These are phyloP conservation scores for Penicillium salamii DNA, from an alignment of 495 filamentous ascomycete species.

Conservation along the genomic window DNA sequence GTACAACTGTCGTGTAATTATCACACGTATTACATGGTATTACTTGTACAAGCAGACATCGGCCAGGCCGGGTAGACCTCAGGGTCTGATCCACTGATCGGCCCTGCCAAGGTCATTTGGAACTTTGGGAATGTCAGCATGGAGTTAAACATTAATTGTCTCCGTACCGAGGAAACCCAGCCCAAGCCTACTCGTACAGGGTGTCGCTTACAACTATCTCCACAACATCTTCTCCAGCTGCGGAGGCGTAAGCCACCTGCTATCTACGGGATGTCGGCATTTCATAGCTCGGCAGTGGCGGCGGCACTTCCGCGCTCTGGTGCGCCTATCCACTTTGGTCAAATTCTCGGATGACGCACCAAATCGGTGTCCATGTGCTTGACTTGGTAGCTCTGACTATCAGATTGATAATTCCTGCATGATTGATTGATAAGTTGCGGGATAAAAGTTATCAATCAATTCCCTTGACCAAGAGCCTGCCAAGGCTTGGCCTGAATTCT, in stretches of 20 bases:
- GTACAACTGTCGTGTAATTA: neutral
- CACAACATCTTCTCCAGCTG: too few relatives aligned
- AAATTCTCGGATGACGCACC: too few relatives aligned
- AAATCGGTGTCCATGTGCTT: neutral
- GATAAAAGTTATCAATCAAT: neutral
- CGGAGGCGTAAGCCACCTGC: too few relatives aligned
- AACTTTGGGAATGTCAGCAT: too few relatives aligned
- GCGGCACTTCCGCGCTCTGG: neutral
- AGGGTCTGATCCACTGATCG: neutral
- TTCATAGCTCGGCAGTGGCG: neutral
- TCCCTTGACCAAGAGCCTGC: neutral
- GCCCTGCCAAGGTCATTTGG: neutral
- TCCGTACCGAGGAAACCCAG: too few relatives aligned
- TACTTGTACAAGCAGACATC: neutral
- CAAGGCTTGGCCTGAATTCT: slow-evolving; percentile 1
- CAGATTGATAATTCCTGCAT: neutral
- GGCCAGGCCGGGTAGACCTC: neutral
- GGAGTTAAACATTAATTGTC: too few relatives aligned
- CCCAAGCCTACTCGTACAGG: too few relatives aligned
- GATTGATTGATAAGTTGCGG: neutral
- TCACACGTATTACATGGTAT: neutral
- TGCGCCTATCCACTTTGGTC: neutral
- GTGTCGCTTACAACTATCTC: too few relatives aligned
- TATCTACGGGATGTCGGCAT: too few relatives aligned
- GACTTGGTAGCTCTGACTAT: neutral